Conservation (phyloP, 441 rosid genomes). For the Viola pubescens region DNA sequence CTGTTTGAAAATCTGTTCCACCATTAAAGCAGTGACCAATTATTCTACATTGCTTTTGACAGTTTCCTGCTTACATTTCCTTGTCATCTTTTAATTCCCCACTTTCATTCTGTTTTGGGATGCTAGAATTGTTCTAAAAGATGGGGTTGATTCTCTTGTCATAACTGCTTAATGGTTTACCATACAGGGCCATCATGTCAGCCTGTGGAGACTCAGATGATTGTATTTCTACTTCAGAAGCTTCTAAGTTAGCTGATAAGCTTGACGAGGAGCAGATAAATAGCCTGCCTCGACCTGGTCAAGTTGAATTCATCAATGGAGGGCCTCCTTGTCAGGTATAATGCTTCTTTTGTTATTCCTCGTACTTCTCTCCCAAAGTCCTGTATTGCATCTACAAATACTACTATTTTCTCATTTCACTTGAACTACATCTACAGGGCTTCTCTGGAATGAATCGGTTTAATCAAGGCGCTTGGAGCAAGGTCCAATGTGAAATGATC, state of each 20-base stretch:
- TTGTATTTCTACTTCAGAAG: constrained; percentile 72
- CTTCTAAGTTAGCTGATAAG: constrained; percentile 48
- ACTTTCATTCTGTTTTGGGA: background rate
- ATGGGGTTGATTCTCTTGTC: too few relatives aligned
- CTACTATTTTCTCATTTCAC: background rate
- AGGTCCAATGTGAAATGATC: constrained; percentile 86
- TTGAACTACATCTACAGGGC: constrained; percentile 48
- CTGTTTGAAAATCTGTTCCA: background rate
- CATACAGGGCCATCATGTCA: constrained; percentile 74
- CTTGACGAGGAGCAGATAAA: constrained; percentile 52
- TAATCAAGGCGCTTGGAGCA: constrained; percentile 75
- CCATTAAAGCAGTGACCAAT: background rate
- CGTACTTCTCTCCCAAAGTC: background rate
- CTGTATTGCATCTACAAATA: background rate
- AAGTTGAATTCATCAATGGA: constrained; percentile 90
- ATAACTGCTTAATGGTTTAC: background rate
- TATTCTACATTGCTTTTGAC: background rate
- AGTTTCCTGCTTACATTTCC: too few relatives aligned
- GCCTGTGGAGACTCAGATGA: constrained; percentile 71
- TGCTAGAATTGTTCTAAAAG: too few relatives aligned
- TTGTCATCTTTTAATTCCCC: too few relatives aligned
- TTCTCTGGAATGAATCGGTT: constrained; percentile 93
- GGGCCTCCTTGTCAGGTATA: constrained; percentile 97
- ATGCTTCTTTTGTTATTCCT: background rate
- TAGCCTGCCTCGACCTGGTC: constrained; percentile 68